Evolutionary conservation across 257 asterid species (phyloP).

Genomic region (Solanum virginianum): DNA sequence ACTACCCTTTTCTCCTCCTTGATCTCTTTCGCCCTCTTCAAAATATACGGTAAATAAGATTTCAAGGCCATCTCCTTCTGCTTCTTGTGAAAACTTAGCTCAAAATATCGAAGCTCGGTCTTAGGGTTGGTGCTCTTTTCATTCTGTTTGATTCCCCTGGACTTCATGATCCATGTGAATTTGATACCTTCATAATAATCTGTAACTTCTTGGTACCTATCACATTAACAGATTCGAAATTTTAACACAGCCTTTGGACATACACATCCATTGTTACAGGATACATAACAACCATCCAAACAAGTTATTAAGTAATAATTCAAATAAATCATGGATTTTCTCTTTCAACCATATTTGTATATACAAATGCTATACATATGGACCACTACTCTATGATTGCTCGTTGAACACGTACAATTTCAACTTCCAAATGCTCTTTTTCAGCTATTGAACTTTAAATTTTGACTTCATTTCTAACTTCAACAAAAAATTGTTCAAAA

Average conservation of each 20-base stretch:
- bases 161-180: slow-evolving; percentile 43
- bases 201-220: slow-evolving; percentile 31
- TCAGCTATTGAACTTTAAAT: not conserved
- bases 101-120: slow-evolving; percentile 35
- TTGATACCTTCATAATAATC: slow-evolving; percentile 22
- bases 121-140: slow-evolving; percentile 1
- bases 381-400: no score
- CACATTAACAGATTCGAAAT: not conserved
- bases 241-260: not conserved
- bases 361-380: no score
- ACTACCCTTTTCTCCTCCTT: slow-evolving; percentile 36
- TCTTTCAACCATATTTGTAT: no score
- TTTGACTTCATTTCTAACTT: not conserved
- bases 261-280: not conserved
- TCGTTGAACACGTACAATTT: not conserved
- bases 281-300: no score
- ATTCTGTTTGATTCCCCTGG: slow-evolving; percentile 13
- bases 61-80: slow-evolving; percentile 31
- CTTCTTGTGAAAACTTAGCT: slow-evolving; percentile 45
- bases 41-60: slow-evolving; percentile 30
- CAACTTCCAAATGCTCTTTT: not conserved
- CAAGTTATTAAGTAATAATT: no score
- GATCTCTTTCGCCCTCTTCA: slow-evolving; percentile 37
- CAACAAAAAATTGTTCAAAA: not conserved
- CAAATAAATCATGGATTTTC: not conserved